Conservation (phyloP, 1,284 basidiomycete species). For the Bjerkandera adusta region DNA sequence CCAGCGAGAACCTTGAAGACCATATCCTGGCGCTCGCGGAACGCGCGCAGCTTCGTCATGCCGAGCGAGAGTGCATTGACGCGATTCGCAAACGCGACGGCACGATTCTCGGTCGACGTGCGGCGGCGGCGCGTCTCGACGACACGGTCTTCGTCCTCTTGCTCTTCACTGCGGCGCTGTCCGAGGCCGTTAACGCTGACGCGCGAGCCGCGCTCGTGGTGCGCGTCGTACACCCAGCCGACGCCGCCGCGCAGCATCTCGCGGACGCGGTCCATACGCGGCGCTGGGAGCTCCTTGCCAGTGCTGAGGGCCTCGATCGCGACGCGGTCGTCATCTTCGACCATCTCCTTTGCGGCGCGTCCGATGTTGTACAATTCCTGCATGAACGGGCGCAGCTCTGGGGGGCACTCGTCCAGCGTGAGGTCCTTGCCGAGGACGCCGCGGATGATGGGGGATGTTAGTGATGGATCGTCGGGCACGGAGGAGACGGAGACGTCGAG, state of each 20-base stretch:
- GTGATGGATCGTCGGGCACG: background rate
- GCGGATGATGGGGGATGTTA: conserved; percentile 42
- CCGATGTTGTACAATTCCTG: conserved; percentile 61
- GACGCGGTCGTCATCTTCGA: conserved; percentile 52
- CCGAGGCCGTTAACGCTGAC: conserved; percentile 4
- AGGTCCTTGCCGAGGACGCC: conserved; percentile 56
- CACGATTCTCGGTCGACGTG: conserved; percentile 50
- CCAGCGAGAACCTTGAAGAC: conserved; percentile 69
- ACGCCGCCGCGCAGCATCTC: conserved; percentile 60
- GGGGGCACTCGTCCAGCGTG: conserved; percentile 55
- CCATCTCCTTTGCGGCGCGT: conserved; percentile 43
- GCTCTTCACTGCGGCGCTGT: background rate
- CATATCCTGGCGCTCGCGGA: conserved; percentile 66
- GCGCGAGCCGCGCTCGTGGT: conserved; percentile 6
- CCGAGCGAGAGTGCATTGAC: conserved; percentile 69
- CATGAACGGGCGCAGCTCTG: conserved; percentile 64
- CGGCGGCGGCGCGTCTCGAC: conserved; percentile 20
- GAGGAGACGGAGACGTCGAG: conserved; percentile 57
- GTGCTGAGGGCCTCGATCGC: conserved; percentile 49
- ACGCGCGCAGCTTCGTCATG: conserved; percentile 66
- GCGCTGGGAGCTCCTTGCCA: conserved; percentile 42
- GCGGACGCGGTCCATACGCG: conserved; percentile 61
- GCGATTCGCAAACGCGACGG: conserved; percentile 68
- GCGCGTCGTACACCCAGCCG: conserved; percentile 29
- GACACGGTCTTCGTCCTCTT: conserved; percentile 1